Base-by-base conservation (phyloP, 345 rosid species). In the Diplotaxis tenuifolia region DNA sequence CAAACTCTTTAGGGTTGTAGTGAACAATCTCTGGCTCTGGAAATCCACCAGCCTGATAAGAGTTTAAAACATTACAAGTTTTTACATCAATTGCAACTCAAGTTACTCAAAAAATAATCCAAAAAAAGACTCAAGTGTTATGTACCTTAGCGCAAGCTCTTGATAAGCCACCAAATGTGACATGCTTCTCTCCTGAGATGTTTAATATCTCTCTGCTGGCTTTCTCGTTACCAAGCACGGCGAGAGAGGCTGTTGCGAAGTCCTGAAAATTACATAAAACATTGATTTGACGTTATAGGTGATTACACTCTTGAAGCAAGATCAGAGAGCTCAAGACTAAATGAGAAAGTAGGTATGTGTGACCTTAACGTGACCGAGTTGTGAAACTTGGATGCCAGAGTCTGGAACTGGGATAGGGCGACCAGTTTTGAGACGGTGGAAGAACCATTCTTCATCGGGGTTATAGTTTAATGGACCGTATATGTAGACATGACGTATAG, bases 371-470 rank as follows among this genome's bases (percentile, higher is more conserved):
- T 95, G 99, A 67, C 96, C 97, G 56, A 95, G 97, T 77, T 92
- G 93, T 36, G 93, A 85, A 67, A 90, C 82, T 78, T 95, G 97
- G 6, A 83, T 14, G 36, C 97, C 96, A 6, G 97, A 95, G 81
- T 83, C 83, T 38, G 97, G 99, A 52, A 95, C 83, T 19, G 96
- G 96, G 79, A 92, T 90, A 0, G 99, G 97, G 55, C 96, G 96
- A 28, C 96, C 96, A 0, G 96, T 96, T 78, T 95, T 95, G 73
- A 95, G 81, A 38, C 97, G 83, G 84, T 92, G 99, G 68, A 92
- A 92, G 85, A 92, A 95, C 97, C 99, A 95, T 79, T 95, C 97
- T 84, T 95, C 96, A 3, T 92, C 96, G 11, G 97, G 97, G 81
- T 92, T 92, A 85, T 95, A 95, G 85, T 95, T 95, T 81, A 95